Percentiles rank a stretch among this genome's conserved stretches.
These are phyloP conservation scores for Gymnopilus dilepis DNA, from an alignment of 768 basidiomycete species.

Conservation along the genomic window DNA sequence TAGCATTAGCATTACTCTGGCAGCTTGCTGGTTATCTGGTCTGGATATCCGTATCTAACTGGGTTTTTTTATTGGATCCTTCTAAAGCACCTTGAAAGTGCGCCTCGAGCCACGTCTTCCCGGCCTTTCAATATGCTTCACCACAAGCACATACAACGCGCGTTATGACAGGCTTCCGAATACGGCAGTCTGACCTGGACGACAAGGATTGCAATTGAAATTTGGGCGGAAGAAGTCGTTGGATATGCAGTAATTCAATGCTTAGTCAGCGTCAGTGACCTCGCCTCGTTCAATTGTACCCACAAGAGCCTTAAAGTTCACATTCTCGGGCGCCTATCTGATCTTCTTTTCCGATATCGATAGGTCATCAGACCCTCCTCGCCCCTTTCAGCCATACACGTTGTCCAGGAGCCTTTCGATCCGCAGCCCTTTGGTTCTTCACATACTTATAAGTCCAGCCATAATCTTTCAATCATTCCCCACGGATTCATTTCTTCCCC, in stretches of 20 bases:
- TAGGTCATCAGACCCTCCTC: background rate
- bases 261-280: background rate
- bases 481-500: background rate
- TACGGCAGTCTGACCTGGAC: too few relatives aligned
- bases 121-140: too few relatives aligned
- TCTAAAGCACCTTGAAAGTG: too few relatives aligned
- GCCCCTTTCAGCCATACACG: background rate
- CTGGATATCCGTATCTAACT: too few relatives aligned
- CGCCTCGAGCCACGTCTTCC: too few relatives aligned
- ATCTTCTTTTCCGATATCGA: background rate
- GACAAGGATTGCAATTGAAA: too few relatives aligned
- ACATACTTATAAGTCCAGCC: background rate
- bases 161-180: too few relatives aligned
- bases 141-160: too few relatives aligned
- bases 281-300: background rate
- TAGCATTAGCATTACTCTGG: too few relatives aligned
- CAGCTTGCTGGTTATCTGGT: too few relatives aligned
- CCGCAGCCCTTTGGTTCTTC: background rate
- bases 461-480: too few relatives aligned
- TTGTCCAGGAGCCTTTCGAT: background rate
- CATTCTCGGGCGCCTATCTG: constrained; percentile 4
- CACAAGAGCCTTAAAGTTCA: background rate
- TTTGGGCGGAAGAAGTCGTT: background rate
- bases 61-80: too few relatives aligned
- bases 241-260: background rate